Conservation (phyloP, 2,329 filamentous ascomycete species). For the Xylaria sp. region DNA sequence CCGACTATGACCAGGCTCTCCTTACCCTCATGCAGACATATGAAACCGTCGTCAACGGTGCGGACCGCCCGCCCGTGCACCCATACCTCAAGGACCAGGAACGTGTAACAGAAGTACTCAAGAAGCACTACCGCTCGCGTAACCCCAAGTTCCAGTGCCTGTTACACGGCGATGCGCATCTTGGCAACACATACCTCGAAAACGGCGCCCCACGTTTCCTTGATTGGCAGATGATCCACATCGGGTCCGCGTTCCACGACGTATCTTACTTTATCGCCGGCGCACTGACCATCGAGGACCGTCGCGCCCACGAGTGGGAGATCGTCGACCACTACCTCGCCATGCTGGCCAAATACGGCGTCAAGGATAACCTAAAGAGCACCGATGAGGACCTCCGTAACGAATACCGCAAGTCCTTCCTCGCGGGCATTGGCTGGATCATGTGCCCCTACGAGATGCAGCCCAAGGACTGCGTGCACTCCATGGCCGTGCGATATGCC, state of each 20-base stretch:
- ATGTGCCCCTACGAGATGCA: conserved; percentile 52
- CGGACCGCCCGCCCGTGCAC: conserved; percentile 45
- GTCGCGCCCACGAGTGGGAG: conserved; percentile 49
- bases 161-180: conserved; percentile 52
- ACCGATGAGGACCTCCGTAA: conserved; percentile 44
- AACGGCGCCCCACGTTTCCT: conserved; percentile 48
- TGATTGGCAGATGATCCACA: conserved; percentile 52
- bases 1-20: conserved; percentile 47
- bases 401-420: conserved; percentile 50
- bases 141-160: conserved; percentile 51
- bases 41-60: conserved; percentile 41
- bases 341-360: conserved; percentile 42
- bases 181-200: conserved; percentile 50
- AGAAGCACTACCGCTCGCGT: conserved; percentile 47
- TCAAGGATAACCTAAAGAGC: conserved; percentile 39
- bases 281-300: conserved; percentile 49
- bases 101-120: conserved; percentile 47
- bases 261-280: conserved; percentile 51
- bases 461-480: conserved; percentile 47
- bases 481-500: conserved; percentile 49
- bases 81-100: conserved; percentile 45
- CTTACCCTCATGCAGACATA: conserved; percentile 45
- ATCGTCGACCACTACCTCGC: conserved; percentile 51
- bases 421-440: conserved; percentile 51
- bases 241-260: conserved; percentile 53